These are phyloP conservation scores for Letharia columbiana DNA, from an alignment of 495 filamentous ascomycete genomes.

Conservation along the genomic window DNA sequence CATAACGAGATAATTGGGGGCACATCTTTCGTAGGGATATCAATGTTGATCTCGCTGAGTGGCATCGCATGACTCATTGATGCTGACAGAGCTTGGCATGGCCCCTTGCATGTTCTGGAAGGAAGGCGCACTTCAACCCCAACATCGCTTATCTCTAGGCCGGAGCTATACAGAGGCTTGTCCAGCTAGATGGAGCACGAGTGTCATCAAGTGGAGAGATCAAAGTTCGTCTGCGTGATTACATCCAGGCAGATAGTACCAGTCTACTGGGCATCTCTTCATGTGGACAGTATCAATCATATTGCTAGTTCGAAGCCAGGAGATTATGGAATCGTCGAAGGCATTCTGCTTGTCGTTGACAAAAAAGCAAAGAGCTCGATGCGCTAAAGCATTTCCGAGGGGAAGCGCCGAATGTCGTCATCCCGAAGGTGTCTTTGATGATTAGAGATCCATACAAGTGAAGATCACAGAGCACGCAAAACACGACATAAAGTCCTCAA, in stretches of 20 bases:
- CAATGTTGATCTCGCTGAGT: not conserved
- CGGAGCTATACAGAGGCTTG: not conserved
- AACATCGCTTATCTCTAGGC: not conserved
- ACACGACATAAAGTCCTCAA: slow-evolving; percentile 1
- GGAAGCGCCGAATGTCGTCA: slow-evolving; percentile 6
- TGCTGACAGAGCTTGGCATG: not conserved
- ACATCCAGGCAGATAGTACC: not conserved
- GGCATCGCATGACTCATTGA: not conserved
- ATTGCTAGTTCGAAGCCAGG: not conserved
- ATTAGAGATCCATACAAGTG: slow-evolving; percentile 3
- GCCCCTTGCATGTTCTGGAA: not conserved
- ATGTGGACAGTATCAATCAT: not conserved
- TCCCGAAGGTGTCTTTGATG: not conserved
- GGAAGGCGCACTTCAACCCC: not conserved
- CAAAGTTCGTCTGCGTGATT: not conserved
- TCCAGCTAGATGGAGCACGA: not conserved
- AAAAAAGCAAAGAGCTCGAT: not conserved
- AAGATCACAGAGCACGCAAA: not conserved
- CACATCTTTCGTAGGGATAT: not conserved
- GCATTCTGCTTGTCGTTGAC: not conserved
- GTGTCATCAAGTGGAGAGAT: not conserved
- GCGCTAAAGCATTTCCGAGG: not conserved
- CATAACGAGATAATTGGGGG: not conserved
- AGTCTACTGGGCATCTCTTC: not conserved
- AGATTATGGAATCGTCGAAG: slow-evolving; percentile 9